Base-by-base conservation (phyloP, 2,329 filamentous ascomycete species). In the Penicillium sp. region DNA sequence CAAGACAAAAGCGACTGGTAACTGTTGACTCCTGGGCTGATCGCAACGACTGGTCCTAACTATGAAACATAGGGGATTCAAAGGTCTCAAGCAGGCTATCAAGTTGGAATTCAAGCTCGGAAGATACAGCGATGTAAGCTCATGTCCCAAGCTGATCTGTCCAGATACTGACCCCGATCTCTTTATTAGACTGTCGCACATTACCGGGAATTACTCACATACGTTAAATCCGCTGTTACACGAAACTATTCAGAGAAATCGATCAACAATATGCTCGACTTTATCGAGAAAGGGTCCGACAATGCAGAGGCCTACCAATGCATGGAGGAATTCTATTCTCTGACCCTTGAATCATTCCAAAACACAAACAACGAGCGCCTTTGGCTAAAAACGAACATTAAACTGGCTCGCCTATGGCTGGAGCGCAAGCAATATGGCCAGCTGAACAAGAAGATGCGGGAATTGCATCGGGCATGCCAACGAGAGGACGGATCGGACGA, bases 161-260 rank as follows among this genome's bases (percentile, higher is more conserved):
- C n/a, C 4, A 17, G 2, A n/a, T 50, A 51, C 47, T 55, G 47
- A 55, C 47, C 53, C 22, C 48, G 9, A 19, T 28, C 26, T 49
- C 22, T 49, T 17, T 9, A 37, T 51, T 62, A 96, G 90, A 93
- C 93, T 8, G 86, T 92, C 45, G 86, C 93, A 70, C 92, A 99
- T 75, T 99, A 96, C 76, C 87, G 85, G 62, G 91, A 97, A 77
- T 90, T 99, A 30, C 85, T 99, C 62, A 97, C 92, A 44, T 99
- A 97, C 69, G 92, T 97, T 77, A 96, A 94, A 75, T 95, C 90
- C 3, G 93, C 93, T 8, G 93, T 99, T 44, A 97, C 94, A 38
- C 87, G 94, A 60, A 99, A 97, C 76, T 97, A 97, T 76, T 97
- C 94, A 1, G 94, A 99, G 75, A 97, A 97, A 74, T 97, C 93